A percentile compares a stretch with the other conserved stretches of the same genome.
These are phyloP conservation scores for Sarcocystis neurona DNA, from an alignment of 169 alveolate genomes.

Conservation along the genomic window DNA sequence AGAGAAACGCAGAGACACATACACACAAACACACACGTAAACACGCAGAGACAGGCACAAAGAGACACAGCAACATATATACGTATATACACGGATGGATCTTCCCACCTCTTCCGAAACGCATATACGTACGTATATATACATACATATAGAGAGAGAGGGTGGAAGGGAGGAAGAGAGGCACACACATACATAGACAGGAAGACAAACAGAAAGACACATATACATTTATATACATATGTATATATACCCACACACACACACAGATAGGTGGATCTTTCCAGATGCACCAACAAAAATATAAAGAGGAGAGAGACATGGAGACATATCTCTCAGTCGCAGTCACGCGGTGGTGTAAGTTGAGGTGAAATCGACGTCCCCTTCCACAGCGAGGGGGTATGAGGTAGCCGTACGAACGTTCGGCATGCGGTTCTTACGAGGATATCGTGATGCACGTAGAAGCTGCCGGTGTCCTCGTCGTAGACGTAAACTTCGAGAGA, in stretches of 20 bases:
- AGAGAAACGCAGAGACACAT: no score
- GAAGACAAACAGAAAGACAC: no score
- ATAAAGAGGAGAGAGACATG: background rate
- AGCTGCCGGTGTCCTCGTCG: constrained; percentile 68
- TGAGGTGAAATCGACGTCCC: no score
- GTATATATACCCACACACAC: background rate
- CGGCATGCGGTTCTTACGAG: constrained; percentile 18
- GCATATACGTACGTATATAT: background rate
- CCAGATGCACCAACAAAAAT: background rate
- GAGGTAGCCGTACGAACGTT: no score
- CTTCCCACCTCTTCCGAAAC: background rate
- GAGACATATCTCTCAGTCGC: background rate
- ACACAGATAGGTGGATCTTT: background rate
- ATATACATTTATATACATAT: background rate
- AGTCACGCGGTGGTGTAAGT: background rate
- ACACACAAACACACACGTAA: no score
- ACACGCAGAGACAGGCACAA: no score
- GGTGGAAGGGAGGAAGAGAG: no score
- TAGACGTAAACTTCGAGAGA: constrained; percentile 71
- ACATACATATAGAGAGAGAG: background rate
- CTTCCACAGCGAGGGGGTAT: no score
- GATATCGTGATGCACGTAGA: constrained; percentile 73
- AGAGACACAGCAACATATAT: background rate
- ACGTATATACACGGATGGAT: background rate
- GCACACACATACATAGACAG: no score